Conservation (phyloP, 2,329 filamentous ascomycete species). For the Verticillium albo-atrum region DNA sequence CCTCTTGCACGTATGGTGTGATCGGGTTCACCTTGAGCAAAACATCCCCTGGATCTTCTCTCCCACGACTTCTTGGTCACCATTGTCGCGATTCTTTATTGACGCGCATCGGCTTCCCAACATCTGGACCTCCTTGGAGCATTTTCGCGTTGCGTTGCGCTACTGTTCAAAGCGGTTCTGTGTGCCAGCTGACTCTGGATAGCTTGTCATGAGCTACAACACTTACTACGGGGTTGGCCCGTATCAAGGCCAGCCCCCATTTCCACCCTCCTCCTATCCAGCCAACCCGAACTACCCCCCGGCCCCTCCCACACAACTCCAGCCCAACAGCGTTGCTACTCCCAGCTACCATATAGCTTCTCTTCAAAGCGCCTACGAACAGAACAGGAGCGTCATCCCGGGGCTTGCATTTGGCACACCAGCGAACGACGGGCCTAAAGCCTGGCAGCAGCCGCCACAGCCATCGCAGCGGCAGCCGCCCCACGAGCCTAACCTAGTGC, state of each 20-base stretch:
- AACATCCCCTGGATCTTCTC: neutral
- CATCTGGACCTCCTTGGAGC: neutral
- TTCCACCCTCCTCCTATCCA: slow-evolving; percentile 8
- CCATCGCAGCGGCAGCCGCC: slow-evolving; percentile 5
- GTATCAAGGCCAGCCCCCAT: slow-evolving; percentile 18
- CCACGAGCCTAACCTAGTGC: slow-evolving; percentile 12
- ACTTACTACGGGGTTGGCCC: slow-evolving; percentile 20
- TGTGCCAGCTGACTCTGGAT: neutral
- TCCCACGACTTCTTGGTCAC: neutral
- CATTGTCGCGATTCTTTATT: neutral
- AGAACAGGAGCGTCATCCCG: slow-evolving; percentile 17
- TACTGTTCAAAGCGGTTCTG: neutral
- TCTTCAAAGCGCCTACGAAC: slow-evolving; percentile 10
- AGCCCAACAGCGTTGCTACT: neutral
- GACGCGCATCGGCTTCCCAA: neutral
- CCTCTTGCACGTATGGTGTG: neutral
- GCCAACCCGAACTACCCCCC: slow-evolving; percentile 3
- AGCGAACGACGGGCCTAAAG: neutral
- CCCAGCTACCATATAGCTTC: neutral
- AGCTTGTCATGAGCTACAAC: slow-evolving; percentile 31
- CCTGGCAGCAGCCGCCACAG: slow-evolving; percentile 6
- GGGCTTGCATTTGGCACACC: slow-evolving; percentile 15
- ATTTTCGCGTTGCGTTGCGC: neutral
- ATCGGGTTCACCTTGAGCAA: neutral
- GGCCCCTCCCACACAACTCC: slow-evolving; percentile 1